A percentile compares a stretch with the other conserved stretches of the same genome.
phyloP scores from a whole-genome alignment of 2,329 filamentous ascomycete genomes.

The Waltergamsia citrina region DNA sequence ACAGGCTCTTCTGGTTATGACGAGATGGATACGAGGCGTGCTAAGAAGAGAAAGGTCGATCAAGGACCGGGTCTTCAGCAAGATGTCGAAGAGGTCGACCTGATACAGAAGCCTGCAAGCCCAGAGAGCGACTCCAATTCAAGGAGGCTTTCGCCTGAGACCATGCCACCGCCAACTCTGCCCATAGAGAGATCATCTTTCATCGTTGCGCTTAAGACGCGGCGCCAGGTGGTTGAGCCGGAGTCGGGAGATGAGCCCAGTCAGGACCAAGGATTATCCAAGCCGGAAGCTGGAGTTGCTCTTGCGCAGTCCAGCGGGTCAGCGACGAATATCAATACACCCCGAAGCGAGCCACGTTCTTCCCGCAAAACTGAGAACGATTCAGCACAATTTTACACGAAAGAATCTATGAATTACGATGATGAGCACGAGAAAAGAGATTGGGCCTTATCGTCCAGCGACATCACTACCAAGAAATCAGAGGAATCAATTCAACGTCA shows the following conservation, averaged over 20 bases:
- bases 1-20: neutral
- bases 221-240: conserved; percentile 13
- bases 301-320: conserved; percentile 18
- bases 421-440: too few relatives aligned
- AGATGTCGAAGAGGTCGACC: conserved; percentile 13
- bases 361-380: too few relatives aligned
- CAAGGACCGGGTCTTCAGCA: conserved; percentile 3
- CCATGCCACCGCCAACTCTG: conserved; percentile 16
- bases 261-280: conserved; percentile 3
- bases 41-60: conserved; percentile 4
- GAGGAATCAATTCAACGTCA: conserved; percentile 4
- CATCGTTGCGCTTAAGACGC: conserved; percentile 19
- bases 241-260: conserved; percentile 7
- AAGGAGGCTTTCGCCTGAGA: conserved; percentile 8
- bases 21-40: neutral
- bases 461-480: neutral
- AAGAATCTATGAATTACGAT: too few relatives aligned
- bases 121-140: conserved; percentile 8
- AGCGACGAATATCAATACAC: conserved; percentile 25
- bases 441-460: too few relatives aligned
- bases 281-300: neutral
- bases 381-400: too few relatives aligned
- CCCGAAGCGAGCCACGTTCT: conserved; percentile 14
- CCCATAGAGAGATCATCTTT: conserved; percentile 18
- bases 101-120: conserved; percentile 14